Evolutionary conservation across 306 rosid species (phyloP), one percentile per base, ranked within the genome.

Genomic region (Cucumis cinereus): DNA sequence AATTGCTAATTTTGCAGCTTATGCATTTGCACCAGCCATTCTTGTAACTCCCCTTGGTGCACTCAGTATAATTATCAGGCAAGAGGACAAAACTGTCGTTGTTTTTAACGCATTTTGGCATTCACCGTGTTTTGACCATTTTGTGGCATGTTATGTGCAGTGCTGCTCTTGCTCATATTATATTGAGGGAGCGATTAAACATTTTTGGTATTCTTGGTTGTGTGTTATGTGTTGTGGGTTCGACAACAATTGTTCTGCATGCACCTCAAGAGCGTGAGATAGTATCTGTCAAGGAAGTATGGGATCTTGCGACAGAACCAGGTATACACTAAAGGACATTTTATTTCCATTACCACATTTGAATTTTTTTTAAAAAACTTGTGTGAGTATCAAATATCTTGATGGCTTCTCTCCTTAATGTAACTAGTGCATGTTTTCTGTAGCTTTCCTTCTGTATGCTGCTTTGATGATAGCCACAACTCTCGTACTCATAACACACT

Each of bases 21-120:
- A 68, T 73, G 77, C 77, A 73, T 73, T 73, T 52, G 77, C 77
- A 73, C 77, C 77, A 9, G 77, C 77, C 28, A 73, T 73, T 52
- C 26, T 73, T 22, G 77, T 73, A 24, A 73, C 77, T 50, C 77
- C 77, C n/a, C 77, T 68, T 1, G 74, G 74, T 43, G 74, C 74
- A 22, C 56, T 68, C 56, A 68, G 74, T 68, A 45, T 68, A 24
- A 50, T 73, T 28, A 73, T 73, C 77, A 73, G 77, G 77, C 77
- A 73, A 73, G 77, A 19, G 28, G 49, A 62, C 70, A 11, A 47
- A 43, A 23, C 13, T 43, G 16, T 22, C 23, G 22, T 68, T 12
- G 54, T 22, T 67, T 17, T 67, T 67, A 20, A n/a, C 13, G 11
- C 56, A 22, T 22, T 41, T 68, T 43, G 56, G 36, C 56, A 13